Conservation (phyloP, 2,329 filamentous ascomycete genomes). For the Colletotrichum sp. region DNA sequence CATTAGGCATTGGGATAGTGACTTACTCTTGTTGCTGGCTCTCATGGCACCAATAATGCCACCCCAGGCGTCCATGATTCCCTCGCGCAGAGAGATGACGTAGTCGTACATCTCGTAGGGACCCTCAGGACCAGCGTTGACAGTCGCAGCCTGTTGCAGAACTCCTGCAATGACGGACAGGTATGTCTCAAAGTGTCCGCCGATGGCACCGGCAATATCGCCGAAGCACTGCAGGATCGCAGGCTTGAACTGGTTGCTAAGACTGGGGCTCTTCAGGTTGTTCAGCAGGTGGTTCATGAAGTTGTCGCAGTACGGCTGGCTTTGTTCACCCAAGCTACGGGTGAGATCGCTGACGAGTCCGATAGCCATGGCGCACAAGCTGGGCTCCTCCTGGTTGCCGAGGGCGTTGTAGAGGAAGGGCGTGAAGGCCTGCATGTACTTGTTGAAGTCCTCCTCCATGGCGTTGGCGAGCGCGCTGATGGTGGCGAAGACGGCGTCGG, state of each 20-base stretch:
- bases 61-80: slow-evolving; percentile 99
- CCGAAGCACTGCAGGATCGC: slow-evolving; percentile 98
- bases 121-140: slow-evolving; percentile 78
- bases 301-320: slow-evolving; percentile 92
- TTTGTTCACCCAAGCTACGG: slow-evolving; percentile 85
- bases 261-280: slow-evolving; percentile 85
- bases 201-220: slow-evolving; percentile 94
- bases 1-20: slow-evolving; percentile 15
- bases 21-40: slow-evolving; percentile 74
- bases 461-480: slow-evolving; percentile 92
- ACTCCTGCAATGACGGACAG: slow-evolving; percentile 91
- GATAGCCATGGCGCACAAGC: slow-evolving; percentile 95
- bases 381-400: slow-evolving; percentile 93
- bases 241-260: slow-evolving; percentile 96
- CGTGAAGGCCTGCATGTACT: slow-evolving; percentile 96
- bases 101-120: slow-evolving; percentile 98
- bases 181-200: slow-evolving; percentile 91
- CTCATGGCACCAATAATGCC: slow-evolving; percentile 97
- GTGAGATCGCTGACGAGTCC: slow-evolving; percentile 97
- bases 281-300: slow-evolving; percentile 99
- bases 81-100: slow-evolving; percentile 90
- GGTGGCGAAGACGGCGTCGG: slow-evolving; percentile 90
- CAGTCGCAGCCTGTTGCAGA: slow-evolving; percentile 87
- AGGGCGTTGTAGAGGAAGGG: slow-evolving; percentile 94
- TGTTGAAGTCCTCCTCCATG: slow-evolving; percentile 89